Evolutionary conservation across 805 yeast genomes (phyloP).

Genomic region (Clavispora asparagi): DNA sequence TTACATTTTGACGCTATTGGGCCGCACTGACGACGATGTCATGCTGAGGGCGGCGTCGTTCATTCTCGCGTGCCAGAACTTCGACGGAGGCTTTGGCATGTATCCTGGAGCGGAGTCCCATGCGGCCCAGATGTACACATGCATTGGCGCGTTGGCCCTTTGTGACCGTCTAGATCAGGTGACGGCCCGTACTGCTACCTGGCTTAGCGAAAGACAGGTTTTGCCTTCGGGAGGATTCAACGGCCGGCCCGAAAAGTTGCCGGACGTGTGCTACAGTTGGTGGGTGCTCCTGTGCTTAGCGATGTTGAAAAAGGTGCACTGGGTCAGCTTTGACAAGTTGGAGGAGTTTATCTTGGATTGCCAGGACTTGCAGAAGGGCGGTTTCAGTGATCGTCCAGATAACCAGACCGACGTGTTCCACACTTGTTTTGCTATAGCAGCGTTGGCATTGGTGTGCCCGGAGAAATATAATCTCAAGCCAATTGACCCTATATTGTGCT

Average conservation of each 20-base stretch:
- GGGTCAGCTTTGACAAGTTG: constrained; percentile 69
- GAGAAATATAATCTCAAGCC: constrained; percentile 45
- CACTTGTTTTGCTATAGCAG: constrained; percentile 86
- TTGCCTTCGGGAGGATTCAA: constrained; percentile 79
- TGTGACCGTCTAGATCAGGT: constrained; percentile 30
- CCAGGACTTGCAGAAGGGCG: constrained; percentile 79
- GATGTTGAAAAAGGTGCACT: constrained; percentile 59
- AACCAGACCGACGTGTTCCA: constrained; percentile 92
- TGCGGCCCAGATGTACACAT: constrained; percentile 86
- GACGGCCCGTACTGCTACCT: constrained; percentile 59
- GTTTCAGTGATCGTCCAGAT: constrained; percentile 87
- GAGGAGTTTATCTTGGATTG: constrained; percentile 64
- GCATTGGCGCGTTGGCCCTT: constrained; percentile 68
- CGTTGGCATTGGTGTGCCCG: constrained; percentile 69
- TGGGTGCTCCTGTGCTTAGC: constrained; percentile 85
- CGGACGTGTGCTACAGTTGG: constrained; percentile 98
- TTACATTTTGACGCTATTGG: constrained; percentile 67
- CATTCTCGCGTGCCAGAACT: constrained; percentile 69
- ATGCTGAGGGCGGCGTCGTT: constrained; percentile 62
- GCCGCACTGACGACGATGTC: constrained; percentile 48
- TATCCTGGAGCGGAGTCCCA: constrained; percentile 95
- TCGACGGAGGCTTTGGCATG: constrained; percentile 94
- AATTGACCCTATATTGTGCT: constrained; percentile 83
- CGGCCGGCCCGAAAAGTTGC: constrained; percentile 92
- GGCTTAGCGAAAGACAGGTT: constrained; percentile 91